A percentile compares a stretch with the other conserved stretches of the same genome.
Evolutionary conservation across 2,329 filamentous ascomycete genomes (phyloP).

Genomic region (Monosporascus sp.): DNA sequence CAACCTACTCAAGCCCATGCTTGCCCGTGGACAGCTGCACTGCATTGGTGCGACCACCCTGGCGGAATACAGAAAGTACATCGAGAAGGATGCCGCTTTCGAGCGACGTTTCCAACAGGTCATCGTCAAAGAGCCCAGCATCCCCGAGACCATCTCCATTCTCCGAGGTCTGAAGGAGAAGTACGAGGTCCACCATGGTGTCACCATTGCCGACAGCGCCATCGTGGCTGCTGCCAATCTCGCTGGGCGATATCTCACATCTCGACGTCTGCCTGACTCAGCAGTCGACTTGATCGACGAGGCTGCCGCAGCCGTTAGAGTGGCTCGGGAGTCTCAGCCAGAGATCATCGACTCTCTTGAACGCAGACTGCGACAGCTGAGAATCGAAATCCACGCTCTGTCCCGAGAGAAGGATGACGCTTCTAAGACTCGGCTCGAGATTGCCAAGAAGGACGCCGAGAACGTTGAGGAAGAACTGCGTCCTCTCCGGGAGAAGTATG

Average conservation of each 20-base stretch:
- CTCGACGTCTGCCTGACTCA: conserved; percentile 86
- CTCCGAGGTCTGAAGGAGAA: conserved; percentile 97
- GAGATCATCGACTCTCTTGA: conserved; percentile 94
- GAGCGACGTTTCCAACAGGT: conserved; percentile 99
- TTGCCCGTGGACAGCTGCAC: conserved; percentile 92
- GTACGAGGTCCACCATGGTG: conserved; percentile 97
- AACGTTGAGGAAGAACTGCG: conserved; percentile 92
- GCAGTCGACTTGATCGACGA: conserved; percentile 96
- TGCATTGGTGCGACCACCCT: conserved; percentile 97
- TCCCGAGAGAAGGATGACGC: conserved; percentile 92
- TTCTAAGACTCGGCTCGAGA: conserved; percentile 73
- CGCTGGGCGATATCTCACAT: conserved; percentile 88
- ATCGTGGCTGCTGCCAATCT: conserved; percentile 89
- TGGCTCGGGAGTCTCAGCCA: conserved; percentile 92
- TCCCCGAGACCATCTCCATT: conserved; percentile 91
- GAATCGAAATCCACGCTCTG: conserved; percentile 95
- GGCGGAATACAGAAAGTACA: conserved; percentile 95
- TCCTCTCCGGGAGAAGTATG: conserved; percentile 91
- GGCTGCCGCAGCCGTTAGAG: conserved; percentile 91
- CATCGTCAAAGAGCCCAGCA: conserved; percentile 86
- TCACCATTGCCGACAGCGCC: conserved; percentile 90
- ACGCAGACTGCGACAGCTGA: conserved; percentile 79
- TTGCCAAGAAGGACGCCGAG: conserved; percentile 83
- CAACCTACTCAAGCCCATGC: conserved; percentile 96
- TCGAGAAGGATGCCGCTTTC: conserved; percentile 97